Evolutionary conservation across 2,329 filamentous ascomycete genomes (phyloP), one percentile per base, ranked within the genome.

Genomic region (Aureobasidium leucospermi): DNA sequence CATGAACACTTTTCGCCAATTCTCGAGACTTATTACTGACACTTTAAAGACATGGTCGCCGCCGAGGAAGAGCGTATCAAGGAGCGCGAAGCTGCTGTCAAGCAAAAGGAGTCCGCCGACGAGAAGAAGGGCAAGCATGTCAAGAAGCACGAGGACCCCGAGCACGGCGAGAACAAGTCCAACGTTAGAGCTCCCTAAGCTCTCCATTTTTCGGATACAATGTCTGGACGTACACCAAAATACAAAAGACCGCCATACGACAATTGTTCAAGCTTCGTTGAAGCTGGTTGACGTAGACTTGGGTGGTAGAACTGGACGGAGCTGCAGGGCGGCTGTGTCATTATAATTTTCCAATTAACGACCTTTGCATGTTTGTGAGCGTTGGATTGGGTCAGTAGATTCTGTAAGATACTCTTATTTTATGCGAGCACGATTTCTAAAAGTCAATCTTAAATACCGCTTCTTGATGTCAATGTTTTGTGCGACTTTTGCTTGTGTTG

Each of bases 11-110:
- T 2, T 42, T 58, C 48, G 11, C 57, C 42, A 13, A 43, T 55
- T 38, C 23, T 59, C 60, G 31, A 36, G 49, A 39, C 49, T 39
- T 8, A 6, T 32, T 6, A 16, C 23, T 42, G 28, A 59, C 59
- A 13, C 13, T 28, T 1, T 48, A 1, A 67, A 88, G 87, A 93
- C 68, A 93, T 93, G 88, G 87, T 93, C 52, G 88, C 83, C 62
- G 85, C 89, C 19, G 89, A 92, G 77, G 89, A 93, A 78, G 79
- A 80, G 63, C 74, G 78, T 55, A 75, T 82, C 13, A 79, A 79
- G 62, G 78, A 78, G 63, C 70, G 87, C 47, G 73, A 78, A 61
- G 67, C 68, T 53, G 70, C 70, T n/a, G 64, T 70, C 42, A 67
- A 71, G 64, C 52, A 65, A 55, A 51, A 66, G 38, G 64, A 67